Base-by-base conservation (phyloP, 768 basidiomycete genomes). In the Kwoniella shandongensis region DNA sequence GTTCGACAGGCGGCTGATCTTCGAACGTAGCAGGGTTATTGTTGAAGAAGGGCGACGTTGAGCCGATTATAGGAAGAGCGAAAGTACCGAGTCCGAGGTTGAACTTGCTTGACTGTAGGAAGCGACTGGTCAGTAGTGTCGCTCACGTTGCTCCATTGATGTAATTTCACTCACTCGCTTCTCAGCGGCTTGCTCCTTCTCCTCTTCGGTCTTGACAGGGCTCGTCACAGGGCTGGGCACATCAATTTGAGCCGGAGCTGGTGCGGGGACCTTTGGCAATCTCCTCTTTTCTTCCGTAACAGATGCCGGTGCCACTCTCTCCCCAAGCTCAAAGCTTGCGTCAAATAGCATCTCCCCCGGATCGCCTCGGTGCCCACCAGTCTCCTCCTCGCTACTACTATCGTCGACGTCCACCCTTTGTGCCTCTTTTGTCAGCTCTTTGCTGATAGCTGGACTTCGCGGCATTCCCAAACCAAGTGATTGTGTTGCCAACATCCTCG, bases 401-500 rank as follows among this genome's bases (percentile, higher is more conserved):
- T 29, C 27, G 35, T 48, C 54, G 18, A 6, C 32, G 27, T 15
- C 8, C 23, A 6, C 20, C 44, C 17, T 55, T 52, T 3, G 48
- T 30, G 27, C 54, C 15, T 53, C 54, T 30, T 23, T 48, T 7
- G 54, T 59, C 23, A 62, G 40, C 18, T 48, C 60, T 50, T 66
- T 56, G 30, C 48, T 50, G 6, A 66, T 50, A 40, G 59, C 65
- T 6, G 69, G 69, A 36, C 55, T 47, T 35, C 69, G 35, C n/a
- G 75, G 75, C 73, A 76, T 70, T 2, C 75, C 75, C 11, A 76
- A 45, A 10, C 75, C 75, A 3, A 76, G 40, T 27, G 55, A 56
- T 44, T 75, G 72, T 22, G 75, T 75, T 15, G 75, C 75, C n/a
- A 76, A 51, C 40, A 66, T 51, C 17, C 75, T 39, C 25, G 72